Conservation (phyloP, 306 rosid genomes). For the Prunus persica region Prunus_persica_NCBIv2 NC_034014.1:3071501-3072000, state of each 20-base stretch:
- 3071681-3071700: not conserved
- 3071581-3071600: not conserved
- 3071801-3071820: not conserved
- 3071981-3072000: constrained; percentile 4
- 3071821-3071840: not conserved
- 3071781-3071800: not conserved
- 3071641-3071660: not conserved
- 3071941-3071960: constrained; percentile 8
- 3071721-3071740: not conserved
- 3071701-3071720: not conserved
- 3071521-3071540: not conserved
- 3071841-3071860: constrained; percentile 29
- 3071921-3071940: constrained; percentile 17
- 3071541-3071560: not conserved
- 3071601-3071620: not conserved
- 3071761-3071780: not conserved
- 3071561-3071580: not conserved
- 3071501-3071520: constrained; percentile 34
- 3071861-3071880: constrained; percentile 18
- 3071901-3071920: constrained; percentile 12
- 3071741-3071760: not conserved
- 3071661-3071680: not conserved
- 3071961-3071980: constrained; percentile 13
- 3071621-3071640: not conserved
- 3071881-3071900: constrained; percentile 16